These are phyloP conservation scores for Komagataella pseudopastoris DNA, from an alignment of 805 yeast genomes.

Conservation along the genomic window DNA sequence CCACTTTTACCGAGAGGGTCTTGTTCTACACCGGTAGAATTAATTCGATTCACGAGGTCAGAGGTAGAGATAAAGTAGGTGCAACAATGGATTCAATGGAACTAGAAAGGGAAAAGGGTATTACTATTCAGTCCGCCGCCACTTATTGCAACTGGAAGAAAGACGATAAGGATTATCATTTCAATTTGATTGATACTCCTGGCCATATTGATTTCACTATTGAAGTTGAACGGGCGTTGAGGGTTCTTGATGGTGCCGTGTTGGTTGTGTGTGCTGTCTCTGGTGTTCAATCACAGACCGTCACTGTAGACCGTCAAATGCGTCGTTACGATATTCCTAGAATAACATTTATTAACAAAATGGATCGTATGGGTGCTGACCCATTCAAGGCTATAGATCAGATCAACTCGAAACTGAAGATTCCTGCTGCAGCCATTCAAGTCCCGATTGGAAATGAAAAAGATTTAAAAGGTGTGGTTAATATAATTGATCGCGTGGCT, in stretches of 20 bases:
- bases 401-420: slow-evolving; percentile 72
- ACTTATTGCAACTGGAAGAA: slow-evolving; percentile 96
- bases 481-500: slow-evolving; percentile 79
- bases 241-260: slow-evolving; percentile 97
- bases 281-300: slow-evolving; percentile 97
- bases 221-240: slow-evolving; percentile 96
- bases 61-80: slow-evolving; percentile 96
- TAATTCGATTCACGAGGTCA: slow-evolving; percentile 90
- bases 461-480: slow-evolving; percentile 77
- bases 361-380: slow-evolving; percentile 99
- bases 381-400: slow-evolving; percentile 94
- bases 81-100: slow-evolving; percentile 99
- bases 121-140: slow-evolving; percentile 97
- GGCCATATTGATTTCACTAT: slow-evolving; percentile 98
- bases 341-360: slow-evolving; percentile 89
- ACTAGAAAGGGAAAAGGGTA: slow-evolving; percentile 95
- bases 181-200: slow-evolving; percentile 95
- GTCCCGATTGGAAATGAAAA: slow-evolving; percentile 95
- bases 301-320: slow-evolving; percentile 98
- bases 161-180: slow-evolving; percentile 55
- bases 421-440: slow-evolving; percentile 95
- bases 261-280: slow-evolving; percentile 96
- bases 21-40: slow-evolving; percentile 93
- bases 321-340: slow-evolving; percentile 95
- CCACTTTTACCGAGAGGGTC: slow-evolving; percentile 96